Evolutionary conservation across 208 protist genomes (phyloP).

Genomic region (Acanthamoeba castellanii): DNA sequence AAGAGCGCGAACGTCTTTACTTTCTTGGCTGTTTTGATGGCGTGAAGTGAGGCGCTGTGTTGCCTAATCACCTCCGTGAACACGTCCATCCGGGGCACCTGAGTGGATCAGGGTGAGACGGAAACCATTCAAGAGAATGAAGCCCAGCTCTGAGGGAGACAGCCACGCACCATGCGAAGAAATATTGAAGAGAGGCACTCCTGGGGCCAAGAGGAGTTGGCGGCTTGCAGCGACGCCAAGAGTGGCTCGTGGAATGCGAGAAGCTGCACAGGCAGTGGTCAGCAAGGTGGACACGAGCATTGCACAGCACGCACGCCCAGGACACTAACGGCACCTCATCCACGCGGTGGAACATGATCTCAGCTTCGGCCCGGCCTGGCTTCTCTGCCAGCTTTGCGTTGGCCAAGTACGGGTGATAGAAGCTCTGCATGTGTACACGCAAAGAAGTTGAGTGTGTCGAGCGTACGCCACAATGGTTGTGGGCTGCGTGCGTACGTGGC

Average conservation of each 20-base stretch:
- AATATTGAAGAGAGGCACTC: neutral
- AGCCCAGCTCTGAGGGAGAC: neutral
- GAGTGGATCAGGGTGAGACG: too few relatives aligned
- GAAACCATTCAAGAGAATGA: neutral
- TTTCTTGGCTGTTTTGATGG: constrained; percentile 24
- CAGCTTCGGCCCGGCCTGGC: neutral
- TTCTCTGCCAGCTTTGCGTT: constrained; percentile 14
- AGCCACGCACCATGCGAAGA: neutral
- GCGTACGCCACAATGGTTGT: neutral
- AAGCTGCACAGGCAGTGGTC: neutral
- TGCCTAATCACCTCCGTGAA: constrained; percentile 13
- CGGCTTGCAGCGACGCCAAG: neutral
- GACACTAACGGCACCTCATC: neutral
- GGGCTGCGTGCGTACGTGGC: neutral
- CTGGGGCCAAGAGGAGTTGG: neutral
- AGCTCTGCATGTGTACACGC: neutral
- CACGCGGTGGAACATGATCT: constrained; percentile 19
- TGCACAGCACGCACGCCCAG: neutral
- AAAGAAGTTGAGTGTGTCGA: neutral
- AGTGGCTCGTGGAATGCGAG: neutral
- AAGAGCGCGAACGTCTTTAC: neutral
- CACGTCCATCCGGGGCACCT: constrained; percentile 7
- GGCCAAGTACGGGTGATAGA: constrained; percentile 3
- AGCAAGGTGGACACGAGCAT: neutral
- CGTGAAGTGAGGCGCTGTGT: constrained; percentile 7